Conservation (phyloP, 331 rosid species). For the Cydonia oblonga region DNA sequence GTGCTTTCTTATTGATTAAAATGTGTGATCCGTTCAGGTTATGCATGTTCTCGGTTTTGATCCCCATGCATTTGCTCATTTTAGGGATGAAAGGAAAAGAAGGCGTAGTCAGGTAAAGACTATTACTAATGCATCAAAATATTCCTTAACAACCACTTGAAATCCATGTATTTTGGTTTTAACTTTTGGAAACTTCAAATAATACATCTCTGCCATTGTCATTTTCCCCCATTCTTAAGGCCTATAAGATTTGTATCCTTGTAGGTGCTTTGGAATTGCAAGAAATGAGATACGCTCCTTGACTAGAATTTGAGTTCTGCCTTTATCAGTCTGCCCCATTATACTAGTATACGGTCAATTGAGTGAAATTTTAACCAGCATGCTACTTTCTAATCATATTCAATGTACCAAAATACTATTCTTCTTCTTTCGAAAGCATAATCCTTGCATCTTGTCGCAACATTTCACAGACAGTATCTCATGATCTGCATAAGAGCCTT, state of each 20-base stretch:
- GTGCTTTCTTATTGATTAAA: constrained; percentile 3
- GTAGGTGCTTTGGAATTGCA: neutral
- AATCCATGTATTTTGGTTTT: neutral
- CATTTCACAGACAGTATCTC: too few species aligned
- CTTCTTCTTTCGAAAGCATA: neutral
- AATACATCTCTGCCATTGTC: neutral
- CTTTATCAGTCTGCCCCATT: neutral
- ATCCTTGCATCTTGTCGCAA: neutral
- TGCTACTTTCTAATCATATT: neutral
- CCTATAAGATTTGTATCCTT: neutral
- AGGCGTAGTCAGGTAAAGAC: constrained; percentile 66
- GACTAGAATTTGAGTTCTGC: neutral
- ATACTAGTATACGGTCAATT: neutral
- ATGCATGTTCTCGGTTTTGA: constrained; percentile 99
- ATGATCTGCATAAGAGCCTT: too few species aligned
- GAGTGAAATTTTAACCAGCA: neutral
- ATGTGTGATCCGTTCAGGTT: constrained; percentile 43
- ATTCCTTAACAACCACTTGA: neutral
- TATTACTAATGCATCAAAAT: neutral
- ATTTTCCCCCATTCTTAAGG: neutral
- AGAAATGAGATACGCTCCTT: neutral
- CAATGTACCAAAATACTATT: neutral
- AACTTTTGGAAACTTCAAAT: neutral
- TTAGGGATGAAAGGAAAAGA: constrained; percentile 91
- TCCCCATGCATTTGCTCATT: constrained; percentile 96